A percentile compares a stretch with the other conserved stretches of the same genome.
Evolutionary conservation across 495 filamentous ascomycete genomes (phyloP).

Genomic region (Neurospora intermedia): DNA sequence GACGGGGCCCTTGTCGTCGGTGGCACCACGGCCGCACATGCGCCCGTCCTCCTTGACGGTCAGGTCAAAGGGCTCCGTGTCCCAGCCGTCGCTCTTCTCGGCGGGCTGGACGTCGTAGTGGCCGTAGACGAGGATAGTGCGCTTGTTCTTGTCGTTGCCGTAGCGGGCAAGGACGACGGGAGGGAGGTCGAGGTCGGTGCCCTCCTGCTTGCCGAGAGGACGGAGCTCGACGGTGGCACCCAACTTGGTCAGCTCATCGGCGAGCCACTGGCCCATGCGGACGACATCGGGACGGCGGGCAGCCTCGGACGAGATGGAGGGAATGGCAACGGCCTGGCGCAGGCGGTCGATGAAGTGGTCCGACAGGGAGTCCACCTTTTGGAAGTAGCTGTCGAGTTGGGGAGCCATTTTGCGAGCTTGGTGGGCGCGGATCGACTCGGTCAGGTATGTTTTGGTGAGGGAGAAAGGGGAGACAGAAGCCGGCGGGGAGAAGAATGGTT

Average conservation of each 20-base stretch:
- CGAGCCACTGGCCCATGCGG: conserved; percentile 91
- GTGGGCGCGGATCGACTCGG: conserved; percentile 34
- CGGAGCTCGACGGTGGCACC: conserved; percentile 80
- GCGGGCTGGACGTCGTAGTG: conserved; percentile 99
- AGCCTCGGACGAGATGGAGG: conserved; percentile 86
- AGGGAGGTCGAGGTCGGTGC: conserved; percentile 81
- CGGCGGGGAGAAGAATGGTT: not conserved
- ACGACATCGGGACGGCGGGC: conserved; percentile 81
- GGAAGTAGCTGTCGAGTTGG: conserved; percentile 72
- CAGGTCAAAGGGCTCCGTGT: conserved; percentile 86
- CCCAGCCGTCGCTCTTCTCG: conserved; percentile 87
- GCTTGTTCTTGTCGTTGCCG: conserved; percentile 80
- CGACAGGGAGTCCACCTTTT: conserved; percentile 75
- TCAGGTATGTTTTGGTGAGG: conserved; percentile 29
- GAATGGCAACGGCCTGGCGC: conserved; percentile 86
- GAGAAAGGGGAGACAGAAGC: not conserved
- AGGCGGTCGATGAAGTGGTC: conserved; percentile 87
- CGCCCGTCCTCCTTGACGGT: conserved; percentile 79
- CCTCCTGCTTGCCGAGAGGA: conserved; percentile 78
- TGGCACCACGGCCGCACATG: conserved; percentile 93
- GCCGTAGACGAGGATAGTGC: conserved; percentile 91
- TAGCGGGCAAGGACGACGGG: conserved; percentile 88
- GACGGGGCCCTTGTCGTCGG: conserved; percentile 97
- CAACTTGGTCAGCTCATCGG: conserved; percentile 65
- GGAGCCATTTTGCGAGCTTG: conserved; percentile 67